Conservation (phyloP, 1,284 basidiomycete species). For the Marasmius oreades region DNA sequence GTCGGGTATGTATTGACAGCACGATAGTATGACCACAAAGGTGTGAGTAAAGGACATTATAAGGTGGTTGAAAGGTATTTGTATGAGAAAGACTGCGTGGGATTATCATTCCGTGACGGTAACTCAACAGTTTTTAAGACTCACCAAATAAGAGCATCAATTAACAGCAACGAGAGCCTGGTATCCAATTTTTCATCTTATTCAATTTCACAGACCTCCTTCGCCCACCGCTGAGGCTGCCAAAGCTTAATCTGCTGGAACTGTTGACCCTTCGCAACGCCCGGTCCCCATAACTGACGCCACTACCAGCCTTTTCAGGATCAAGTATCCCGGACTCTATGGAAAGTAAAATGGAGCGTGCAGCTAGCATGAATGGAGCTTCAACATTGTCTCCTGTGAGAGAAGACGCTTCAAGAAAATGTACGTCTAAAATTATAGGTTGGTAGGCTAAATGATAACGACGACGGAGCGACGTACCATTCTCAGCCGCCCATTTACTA, state of each 20-base stretch:
- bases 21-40: conserved; percentile 12
- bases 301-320: conserved; percentile 90
- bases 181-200: conserved; percentile 57
- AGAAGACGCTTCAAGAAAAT: conserved; percentile 93
- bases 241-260: conserved; percentile 78
- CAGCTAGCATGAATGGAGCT: conserved; percentile 88
- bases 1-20: conserved; percentile 21
- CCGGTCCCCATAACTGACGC: conserved; percentile 95
- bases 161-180: conserved; percentile 53
- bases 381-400: conserved; percentile 92
- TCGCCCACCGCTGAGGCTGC: conserved; percentile 64
- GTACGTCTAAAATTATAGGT: conserved; percentile 55
- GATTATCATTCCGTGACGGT: neutral
- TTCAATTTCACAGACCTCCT: conserved; percentile 56
- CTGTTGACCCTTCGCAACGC: conserved; percentile 84
- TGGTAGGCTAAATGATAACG: conserved; percentile 5
- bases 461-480: conserved; percentile 52
- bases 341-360: conserved; percentile 86
- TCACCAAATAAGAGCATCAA: neutral
- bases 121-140: neutral
- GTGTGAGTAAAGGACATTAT: conserved; percentile 6
- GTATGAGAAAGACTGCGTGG: neutral
- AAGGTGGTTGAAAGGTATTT: neutral
- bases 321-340: conserved; percentile 92
- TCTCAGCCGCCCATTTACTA: conserved; percentile 91